Evolutionary conservation across 1,139 yeast species (phyloP).

Genomic region (Yamadazyma trypodendri): DNA sequence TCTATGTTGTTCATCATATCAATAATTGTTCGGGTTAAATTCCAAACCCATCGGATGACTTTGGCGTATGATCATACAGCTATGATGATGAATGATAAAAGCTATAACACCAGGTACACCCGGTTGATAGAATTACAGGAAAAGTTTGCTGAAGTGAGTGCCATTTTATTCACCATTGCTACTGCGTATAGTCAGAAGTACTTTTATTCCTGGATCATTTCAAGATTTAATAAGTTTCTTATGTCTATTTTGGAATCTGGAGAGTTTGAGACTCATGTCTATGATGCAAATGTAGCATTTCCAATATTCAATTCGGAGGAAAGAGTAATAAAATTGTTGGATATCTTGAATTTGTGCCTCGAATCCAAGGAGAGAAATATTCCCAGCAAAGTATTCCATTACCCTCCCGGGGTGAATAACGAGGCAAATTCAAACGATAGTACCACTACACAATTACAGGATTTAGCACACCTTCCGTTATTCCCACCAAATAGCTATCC

Average conservation of each 20-base stretch:
- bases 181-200: slow-evolving; percentile 14
- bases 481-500: no score
- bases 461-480: no score
- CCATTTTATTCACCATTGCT: slow-evolving; percentile 11
- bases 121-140: slow-evolving; percentile 9
- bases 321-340: slow-evolving; percentile 5
- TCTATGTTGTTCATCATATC: slow-evolving; percentile 27
- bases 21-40: slow-evolving; percentile 12
- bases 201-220: slow-evolving; percentile 16
- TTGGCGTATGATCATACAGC: no score
- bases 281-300: slow-evolving; percentile 5
- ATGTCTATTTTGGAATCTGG: slow-evolving; percentile 8
- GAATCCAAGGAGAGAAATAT: slow-evolving; percentile 5
- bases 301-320: slow-evolving; percentile 12
- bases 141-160: slow-evolving; percentile 11
- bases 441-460: no score
- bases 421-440: no score
- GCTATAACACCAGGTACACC: slow-evolving; percentile 8
- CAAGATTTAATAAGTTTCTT: slow-evolving; percentile 11
- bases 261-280: slow-evolving; percentile 9
- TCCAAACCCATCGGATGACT: slow-evolving; percentile 6
- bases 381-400: not conserved
- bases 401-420: no score
- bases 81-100: slow-evolving; percentile 9
- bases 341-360: slow-evolving; percentile 10